Percentiles rank a stretch among this genome's conserved stretches.
phyloP scores from a whole-genome alignment of 441 rosid genomes.

The Erysimum cheiri region DNA sequence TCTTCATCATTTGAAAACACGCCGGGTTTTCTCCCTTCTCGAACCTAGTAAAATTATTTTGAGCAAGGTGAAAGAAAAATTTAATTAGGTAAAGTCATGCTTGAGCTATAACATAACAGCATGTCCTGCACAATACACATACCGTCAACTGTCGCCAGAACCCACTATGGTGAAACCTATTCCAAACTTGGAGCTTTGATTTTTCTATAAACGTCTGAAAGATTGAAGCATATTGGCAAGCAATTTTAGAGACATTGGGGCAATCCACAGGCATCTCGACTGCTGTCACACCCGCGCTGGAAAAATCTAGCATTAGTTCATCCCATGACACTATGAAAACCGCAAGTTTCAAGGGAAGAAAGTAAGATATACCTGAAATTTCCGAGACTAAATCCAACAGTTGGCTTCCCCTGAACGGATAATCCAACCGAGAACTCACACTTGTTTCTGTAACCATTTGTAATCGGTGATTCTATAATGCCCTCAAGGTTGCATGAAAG shows the following conservation, averaged over 20 bases:
- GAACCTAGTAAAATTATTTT: constrained; percentile 58
- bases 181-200: constrained; percentile 86
- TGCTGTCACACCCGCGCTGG: constrained; percentile 95
- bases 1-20: constrained; percentile 53
- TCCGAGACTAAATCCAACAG: constrained; percentile 94
- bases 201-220: constrained; percentile 81
- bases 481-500: constrained; percentile 89
- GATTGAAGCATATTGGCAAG: constrained; percentile 73
- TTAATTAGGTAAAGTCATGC: background rate
- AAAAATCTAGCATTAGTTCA: constrained; percentile 35
- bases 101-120: constrained; percentile 31
- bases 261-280: constrained; percentile 89
- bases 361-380: constrained; percentile 62
- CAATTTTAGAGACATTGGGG: constrained; percentile 84
- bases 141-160: constrained; percentile 98
- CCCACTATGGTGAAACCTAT: constrained; percentile 81
- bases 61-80: background rate
- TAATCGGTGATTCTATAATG: constrained; percentile 79
- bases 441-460: constrained; percentile 92
- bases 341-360: constrained; percentile 26
- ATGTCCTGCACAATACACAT: constrained; percentile 42
- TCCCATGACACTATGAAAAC: background rate
- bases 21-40: constrained; percentile 80
- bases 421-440: constrained; percentile 95
- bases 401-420: constrained; percentile 78